These are phyloP conservation scores for Claviceps sp. DNA, from an alignment of 2,329 filamentous ascomycete genomes.

Conservation along the genomic window DNA sequence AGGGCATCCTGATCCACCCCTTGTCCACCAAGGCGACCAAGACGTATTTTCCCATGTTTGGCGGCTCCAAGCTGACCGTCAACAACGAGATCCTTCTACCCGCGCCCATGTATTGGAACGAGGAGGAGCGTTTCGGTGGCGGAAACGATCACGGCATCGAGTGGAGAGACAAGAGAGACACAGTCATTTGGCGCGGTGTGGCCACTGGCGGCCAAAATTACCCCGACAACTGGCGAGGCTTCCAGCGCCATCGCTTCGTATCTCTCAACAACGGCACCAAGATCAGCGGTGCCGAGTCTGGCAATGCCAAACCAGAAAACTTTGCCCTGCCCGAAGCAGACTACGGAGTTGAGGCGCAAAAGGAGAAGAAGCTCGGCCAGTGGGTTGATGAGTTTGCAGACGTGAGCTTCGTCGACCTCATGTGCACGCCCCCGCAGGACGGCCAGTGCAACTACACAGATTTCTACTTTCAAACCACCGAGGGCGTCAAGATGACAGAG, in stretches of 20 bases:
- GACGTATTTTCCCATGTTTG: slow-evolving; percentile 50
- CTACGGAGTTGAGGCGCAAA: slow-evolving; percentile 34
- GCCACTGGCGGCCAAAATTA: slow-evolving; percentile 50
- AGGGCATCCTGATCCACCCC: slow-evolving; percentile 52
- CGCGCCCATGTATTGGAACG: slow-evolving; percentile 55
- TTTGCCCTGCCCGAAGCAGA: slow-evolving; percentile 36
- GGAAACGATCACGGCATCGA: slow-evolving; percentile 36
- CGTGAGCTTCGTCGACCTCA: slow-evolving; percentile 40
- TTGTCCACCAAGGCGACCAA: slow-evolving; percentile 42
- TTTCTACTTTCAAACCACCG: slow-evolving; percentile 27
- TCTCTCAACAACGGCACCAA: slow-evolving; percentile 57
- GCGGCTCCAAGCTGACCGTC: slow-evolving; percentile 53
- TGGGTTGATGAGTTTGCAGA: slow-evolving; percentile 39
- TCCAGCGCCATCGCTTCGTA: slow-evolving; percentile 64
- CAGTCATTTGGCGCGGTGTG: slow-evolving; percentile 51
- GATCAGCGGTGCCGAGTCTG: slow-evolving; percentile 34
- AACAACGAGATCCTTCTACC: slow-evolving; percentile 61
- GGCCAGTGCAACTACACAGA: slow-evolving; percentile 35
- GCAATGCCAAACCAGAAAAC: slow-evolving; percentile 30
- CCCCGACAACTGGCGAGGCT: slow-evolving; percentile 52
- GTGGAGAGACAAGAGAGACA: slow-evolving; percentile 43
- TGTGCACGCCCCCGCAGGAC: slow-evolving; percentile 28
- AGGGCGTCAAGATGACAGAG: slow-evolving; percentile 30
- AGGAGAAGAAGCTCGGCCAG: slow-evolving; percentile 28
- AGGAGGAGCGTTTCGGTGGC: slow-evolving; percentile 49